These are phyloP conservation scores for Asterophora parasitica DNA, from an alignment of 768 basidiomycete genomes.

Conservation along the genomic window DNA sequence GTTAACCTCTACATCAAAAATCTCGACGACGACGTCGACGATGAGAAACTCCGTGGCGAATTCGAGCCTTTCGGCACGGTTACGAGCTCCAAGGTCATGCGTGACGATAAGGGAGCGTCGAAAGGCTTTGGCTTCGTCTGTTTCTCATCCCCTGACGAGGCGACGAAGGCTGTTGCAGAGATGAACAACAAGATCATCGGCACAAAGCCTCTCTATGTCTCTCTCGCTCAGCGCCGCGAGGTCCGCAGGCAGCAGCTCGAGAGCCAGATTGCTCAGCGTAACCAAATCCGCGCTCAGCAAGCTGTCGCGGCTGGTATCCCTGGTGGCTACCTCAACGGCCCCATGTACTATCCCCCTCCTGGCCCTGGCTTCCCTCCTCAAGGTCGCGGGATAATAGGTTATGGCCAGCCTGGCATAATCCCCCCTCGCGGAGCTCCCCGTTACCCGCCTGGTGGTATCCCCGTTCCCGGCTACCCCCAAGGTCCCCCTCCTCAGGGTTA, in stretches of 20 bases:
- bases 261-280: slow-evolving; percentile 97
- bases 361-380: slow-evolving; percentile 80
- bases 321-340: slow-evolving; percentile 76
- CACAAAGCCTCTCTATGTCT: slow-evolving; percentile 96
- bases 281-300: slow-evolving; percentile 96
- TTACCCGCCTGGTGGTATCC: slow-evolving; percentile 49
- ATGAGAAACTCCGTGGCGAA: slow-evolving; percentile 93
- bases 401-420: slow-evolving; percentile 82
- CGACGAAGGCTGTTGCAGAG: slow-evolving; percentile 98
- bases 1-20: slow-evolving; percentile 99
- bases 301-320: slow-evolving; percentile 84
- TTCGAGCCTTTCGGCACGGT: slow-evolving; percentile 97
- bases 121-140: slow-evolving; percentile 99
- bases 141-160: slow-evolving; percentile 97
- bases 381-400: slow-evolving; percentile 75
- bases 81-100: slow-evolving; percentile 99
- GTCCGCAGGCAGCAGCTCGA: slow-evolving; percentile 97
- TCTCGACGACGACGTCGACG: slow-evolving; percentile 95
- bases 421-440: slow-evolving; percentile 67
- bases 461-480: slow-evolving; percentile 67
- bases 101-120: slow-evolving; percentile 88
- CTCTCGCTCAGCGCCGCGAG: slow-evolving; percentile 96
- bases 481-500: slow-evolving; percentile 74
- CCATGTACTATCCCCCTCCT: slow-evolving; percentile 85
- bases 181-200: slow-evolving; percentile 99